Percentiles rank a stretch among this genome's conserved stretches.
Conservation (phyloP, 2,329 filamentous ascomycete genomes). For the Alternaria infectoria region DNA sequence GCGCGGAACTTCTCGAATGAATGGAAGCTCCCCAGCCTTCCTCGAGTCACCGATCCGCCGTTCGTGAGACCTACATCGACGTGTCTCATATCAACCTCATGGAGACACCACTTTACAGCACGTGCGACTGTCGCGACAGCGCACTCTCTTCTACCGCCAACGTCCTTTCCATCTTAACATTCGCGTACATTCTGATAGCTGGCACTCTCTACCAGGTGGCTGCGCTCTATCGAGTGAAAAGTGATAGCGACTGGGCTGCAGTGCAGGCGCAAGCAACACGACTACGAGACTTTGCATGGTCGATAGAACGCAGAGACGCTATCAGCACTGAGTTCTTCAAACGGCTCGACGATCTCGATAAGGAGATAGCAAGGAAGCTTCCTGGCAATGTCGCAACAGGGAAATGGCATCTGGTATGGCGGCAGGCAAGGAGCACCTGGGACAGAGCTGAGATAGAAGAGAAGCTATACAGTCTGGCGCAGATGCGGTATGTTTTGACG, state of each 20-base stretch:
- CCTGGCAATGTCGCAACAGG: not conserved
- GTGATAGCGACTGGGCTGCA: not conserved
- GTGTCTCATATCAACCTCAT: not conserved
- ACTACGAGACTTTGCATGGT: not conserved
- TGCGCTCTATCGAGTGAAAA: not conserved
- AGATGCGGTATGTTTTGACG: not conserved
- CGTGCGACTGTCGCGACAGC: not conserved
- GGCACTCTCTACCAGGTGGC: not conserved
- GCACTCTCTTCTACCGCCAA: not conserved
- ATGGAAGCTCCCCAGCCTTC: not conserved
- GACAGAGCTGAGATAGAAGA: not conserved
- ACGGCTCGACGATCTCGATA: not conserved
- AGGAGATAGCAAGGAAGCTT: not conserved
- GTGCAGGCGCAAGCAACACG: not conserved
- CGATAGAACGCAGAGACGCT: not conserved
- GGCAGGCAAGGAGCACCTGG: not conserved
- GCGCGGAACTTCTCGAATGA: not conserved
- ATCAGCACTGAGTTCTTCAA: not conserved
- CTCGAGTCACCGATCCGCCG: not conserved
- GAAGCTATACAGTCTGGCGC: not conserved
- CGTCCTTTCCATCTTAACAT: not conserved
- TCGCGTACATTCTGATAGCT: not conserved
- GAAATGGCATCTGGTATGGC: constrained; percentile 1
- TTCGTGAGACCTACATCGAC: not conserved
- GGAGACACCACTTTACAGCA: not conserved